Percentiles rank a stretch among this genome's conserved stretches.
These are phyloP conservation scores for Fagus crenata DNA, from an alignment of 306 rosid species.

Conservation along the genomic window DNA sequence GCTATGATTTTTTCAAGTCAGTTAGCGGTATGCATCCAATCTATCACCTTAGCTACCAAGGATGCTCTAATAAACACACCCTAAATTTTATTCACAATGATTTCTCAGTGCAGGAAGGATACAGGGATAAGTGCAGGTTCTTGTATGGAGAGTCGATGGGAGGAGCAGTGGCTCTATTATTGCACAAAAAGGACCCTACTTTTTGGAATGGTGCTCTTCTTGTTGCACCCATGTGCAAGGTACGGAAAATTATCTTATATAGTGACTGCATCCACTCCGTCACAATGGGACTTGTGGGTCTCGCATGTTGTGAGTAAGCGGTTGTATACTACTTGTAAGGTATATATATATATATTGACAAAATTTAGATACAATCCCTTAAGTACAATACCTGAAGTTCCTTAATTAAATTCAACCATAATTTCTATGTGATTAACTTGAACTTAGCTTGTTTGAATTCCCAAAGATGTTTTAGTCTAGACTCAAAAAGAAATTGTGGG, in stretches of 20 bases:
- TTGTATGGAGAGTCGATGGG: conserved; percentile 98
- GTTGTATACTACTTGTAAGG: too few species aligned
- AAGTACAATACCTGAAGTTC: too few species aligned
- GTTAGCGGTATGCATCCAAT: conserved; percentile 47
- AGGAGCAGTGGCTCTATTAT: conserved; percentile 66
- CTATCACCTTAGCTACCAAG: background rate
- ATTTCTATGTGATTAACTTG: background rate
- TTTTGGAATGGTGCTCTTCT: conserved; percentile 88
- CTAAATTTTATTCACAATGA: background rate
- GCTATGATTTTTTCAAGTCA: conserved; percentile 56
- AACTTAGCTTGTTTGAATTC: too few species aligned
- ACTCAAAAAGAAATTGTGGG: background rate
- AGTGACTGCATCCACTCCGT: too few species aligned
- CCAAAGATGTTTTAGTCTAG: too few species aligned
- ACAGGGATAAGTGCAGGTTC: conserved; percentile 54
- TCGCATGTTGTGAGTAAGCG: too few species aligned
- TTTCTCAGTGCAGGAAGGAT: conserved; percentile 51
- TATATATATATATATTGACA: too few species aligned
- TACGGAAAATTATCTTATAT: conserved; percentile 6
- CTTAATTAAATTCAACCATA: background rate
- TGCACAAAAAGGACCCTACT: conserved; percentile 66
- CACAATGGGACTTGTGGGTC: too few species aligned
- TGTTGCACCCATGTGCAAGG: conserved; percentile 97
- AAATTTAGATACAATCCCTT: too few species aligned
- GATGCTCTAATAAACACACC: background rate